phyloP scores from a whole-genome alignment of 2,329 filamentous ascomycete species.

The Scopulariopsis brevicaulis region DNA sequence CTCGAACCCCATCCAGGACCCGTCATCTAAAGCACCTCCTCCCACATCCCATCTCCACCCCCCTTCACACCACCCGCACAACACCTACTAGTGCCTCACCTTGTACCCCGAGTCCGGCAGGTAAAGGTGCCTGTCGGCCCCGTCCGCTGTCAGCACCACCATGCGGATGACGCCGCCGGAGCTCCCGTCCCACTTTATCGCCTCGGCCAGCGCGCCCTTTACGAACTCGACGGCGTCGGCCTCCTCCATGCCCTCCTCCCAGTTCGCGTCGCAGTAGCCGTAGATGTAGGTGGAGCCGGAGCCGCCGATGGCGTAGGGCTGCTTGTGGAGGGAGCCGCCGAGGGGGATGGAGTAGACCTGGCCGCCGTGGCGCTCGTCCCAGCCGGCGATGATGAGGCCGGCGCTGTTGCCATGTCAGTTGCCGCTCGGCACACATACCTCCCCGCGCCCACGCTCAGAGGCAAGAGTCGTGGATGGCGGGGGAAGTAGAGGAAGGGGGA shows the following conservation, averaged over 20 bases:
- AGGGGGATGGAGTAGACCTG: slow-evolving; percentile 97
- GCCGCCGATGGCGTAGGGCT: slow-evolving; percentile 87
- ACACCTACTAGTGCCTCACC: slow-evolving; percentile 49
- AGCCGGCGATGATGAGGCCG: slow-evolving; percentile 96
- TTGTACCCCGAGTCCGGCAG: slow-evolving; percentile 85
- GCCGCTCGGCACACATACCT: neutral
- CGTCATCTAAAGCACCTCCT: neutral
- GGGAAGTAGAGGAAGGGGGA: neutral
- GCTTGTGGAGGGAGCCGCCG: slow-evolving; percentile 95
- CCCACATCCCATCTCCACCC: neutral
- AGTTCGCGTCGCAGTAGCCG: slow-evolving; percentile 94
- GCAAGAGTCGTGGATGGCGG: neutral
- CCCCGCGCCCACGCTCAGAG: neutral
- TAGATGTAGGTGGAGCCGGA: slow-evolving; percentile 99
- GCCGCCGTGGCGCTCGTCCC: slow-evolving; percentile 87
- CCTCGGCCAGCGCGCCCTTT: slow-evolving; percentile 80
- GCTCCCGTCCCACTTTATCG: slow-evolving; percentile 99
- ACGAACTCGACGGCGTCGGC: slow-evolving; percentile 85
- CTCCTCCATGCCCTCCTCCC: slow-evolving; percentile 91
- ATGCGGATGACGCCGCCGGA: slow-evolving; percentile 96
- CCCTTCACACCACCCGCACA: neutral
- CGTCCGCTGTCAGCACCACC: slow-evolving; percentile 86
- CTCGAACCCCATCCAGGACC: neutral
- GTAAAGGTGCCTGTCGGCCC: slow-evolving; percentile 88
- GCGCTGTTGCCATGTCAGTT: slow-evolving; percentile 45